These are phyloP conservation scores for Botrytis squamosa DNA, from an alignment of 2,329 filamentous ascomycete species.

Conservation along the genomic window DNA sequence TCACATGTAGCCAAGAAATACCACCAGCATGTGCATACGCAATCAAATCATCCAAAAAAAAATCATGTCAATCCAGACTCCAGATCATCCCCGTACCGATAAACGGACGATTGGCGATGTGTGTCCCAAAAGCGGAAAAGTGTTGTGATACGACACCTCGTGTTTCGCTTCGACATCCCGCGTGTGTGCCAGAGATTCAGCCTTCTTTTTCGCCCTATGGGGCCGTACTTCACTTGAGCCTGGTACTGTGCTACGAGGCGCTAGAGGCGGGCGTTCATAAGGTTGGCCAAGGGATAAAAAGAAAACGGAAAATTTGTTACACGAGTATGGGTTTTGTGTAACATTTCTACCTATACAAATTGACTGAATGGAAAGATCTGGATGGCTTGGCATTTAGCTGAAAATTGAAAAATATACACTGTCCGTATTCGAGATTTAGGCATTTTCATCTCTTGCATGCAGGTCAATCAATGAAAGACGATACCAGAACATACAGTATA, in stretches of 20 bases:
- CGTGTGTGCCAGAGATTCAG: slow-evolving; percentile 17
- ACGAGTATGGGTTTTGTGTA: slow-evolving; percentile 5
- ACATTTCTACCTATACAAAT: neutral
- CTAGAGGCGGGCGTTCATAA: slow-evolving; percentile 8
- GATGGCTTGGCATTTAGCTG: slow-evolving; percentile 19
- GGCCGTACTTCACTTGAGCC: neutral
- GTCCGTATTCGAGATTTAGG: neutral
- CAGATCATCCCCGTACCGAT: slow-evolving; percentile 1
- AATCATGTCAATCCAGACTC: neutral
- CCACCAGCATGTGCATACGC: neutral
- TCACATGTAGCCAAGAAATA: slow-evolving; percentile 2
- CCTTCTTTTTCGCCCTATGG: slow-evolving; percentile 22
- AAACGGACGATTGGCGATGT: slow-evolving; percentile 14
- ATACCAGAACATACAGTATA: neutral
- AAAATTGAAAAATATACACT: neutral
- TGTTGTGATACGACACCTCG: slow-evolving; percentile 14
- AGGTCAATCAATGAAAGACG: neutral
- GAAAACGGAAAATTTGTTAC: slow-evolving; percentile 13
- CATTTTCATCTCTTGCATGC: slow-evolving; percentile 1
- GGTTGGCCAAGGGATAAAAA: slow-evolving; percentile 8
- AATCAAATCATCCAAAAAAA: neutral
- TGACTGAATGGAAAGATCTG: slow-evolving; percentile 8
- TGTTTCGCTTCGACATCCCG: slow-evolving; percentile 18
- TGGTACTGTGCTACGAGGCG: neutral
- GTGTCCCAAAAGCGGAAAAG: slow-evolving; percentile 9